phyloP scores from a whole-genome alignment of 2,329 filamentous ascomycete genomes.

The Fusarium fujikuroi region DNA sequence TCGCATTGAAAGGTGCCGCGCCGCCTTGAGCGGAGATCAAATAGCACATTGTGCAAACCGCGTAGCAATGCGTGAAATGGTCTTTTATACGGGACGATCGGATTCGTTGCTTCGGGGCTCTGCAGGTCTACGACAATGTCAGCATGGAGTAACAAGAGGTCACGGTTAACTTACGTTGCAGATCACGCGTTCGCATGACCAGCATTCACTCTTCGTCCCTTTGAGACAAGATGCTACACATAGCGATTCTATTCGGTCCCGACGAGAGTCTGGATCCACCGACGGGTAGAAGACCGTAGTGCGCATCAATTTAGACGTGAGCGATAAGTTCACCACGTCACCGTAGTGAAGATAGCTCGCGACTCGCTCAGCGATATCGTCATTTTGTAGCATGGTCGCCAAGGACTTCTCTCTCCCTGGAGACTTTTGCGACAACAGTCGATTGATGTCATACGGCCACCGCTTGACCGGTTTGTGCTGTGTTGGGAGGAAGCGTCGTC shows the following conservation, averaged over 20 bases:
- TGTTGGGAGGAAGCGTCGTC: not conserved
- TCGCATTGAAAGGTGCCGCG: slow-evolving; percentile 7
- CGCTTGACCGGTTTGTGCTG: not conserved
- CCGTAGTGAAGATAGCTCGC: slow-evolving; percentile 12
- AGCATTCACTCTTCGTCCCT: slow-evolving; percentile 18
- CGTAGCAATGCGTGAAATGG: slow-evolving; percentile 22
- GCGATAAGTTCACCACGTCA: slow-evolving; percentile 8
- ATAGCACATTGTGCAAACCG: slow-evolving; percentile 12
- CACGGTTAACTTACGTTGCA: slow-evolving; percentile 3
- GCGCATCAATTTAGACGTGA: slow-evolving; percentile 14
- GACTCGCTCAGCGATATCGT: not conserved
- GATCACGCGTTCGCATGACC: slow-evolving; percentile 22
- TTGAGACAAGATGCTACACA: not conserved
- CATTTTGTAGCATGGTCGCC: not conserved
- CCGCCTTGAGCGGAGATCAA: not conserved
- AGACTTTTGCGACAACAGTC: not conserved
- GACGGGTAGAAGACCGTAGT: not conserved
- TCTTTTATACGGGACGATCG: slow-evolving; percentile 1
- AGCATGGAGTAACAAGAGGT: rapidly evolving
- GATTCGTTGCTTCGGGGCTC: not conserved
- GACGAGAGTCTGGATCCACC: not conserved
- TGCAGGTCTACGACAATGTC: not conserved
- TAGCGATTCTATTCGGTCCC: not conserved
- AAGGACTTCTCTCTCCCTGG: rapidly evolving
- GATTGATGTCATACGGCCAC: not conserved